Evolutionary conservation across 768 basidiomycete species (phyloP).

Genomic region (Terana coerulea): DNA sequence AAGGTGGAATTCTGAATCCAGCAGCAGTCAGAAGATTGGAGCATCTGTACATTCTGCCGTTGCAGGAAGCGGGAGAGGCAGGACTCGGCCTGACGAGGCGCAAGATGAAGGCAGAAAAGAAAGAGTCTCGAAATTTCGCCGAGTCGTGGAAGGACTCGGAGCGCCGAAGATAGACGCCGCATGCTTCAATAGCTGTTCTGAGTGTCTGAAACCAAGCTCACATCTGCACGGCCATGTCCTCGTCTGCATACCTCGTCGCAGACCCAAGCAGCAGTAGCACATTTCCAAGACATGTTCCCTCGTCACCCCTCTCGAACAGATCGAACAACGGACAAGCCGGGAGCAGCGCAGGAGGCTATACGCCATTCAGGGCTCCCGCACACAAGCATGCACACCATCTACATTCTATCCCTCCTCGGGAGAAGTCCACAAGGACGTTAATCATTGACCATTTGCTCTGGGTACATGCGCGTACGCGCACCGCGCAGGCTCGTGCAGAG

Average conservation of each 20-base stretch:
- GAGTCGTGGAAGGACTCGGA: constrained; percentile 5
- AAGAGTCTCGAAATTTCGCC: not conserved
- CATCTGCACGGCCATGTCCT: constrained; percentile 6
- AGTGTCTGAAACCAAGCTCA: not conserved
- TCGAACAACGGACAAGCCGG: constrained; percentile 17
- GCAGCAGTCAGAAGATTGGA: not conserved
- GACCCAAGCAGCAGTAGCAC: constrained; percentile 2
- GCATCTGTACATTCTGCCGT: not conserved
- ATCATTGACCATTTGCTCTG: constrained; percentile 88
- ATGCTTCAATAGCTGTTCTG: not conserved
- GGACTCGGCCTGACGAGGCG: too few species aligned
- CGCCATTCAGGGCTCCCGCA: constrained; percentile 64
- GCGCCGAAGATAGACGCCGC: not conserved
- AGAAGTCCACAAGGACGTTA: constrained; percentile 85
- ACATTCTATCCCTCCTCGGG: constrained; percentile 80
- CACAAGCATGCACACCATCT: constrained; percentile 88
- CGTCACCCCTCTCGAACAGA: constrained; percentile 19
- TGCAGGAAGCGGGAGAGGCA: not conserved
- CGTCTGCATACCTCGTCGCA: constrained; percentile 1
- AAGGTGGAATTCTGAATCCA: too few species aligned
- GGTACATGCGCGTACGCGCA: constrained; percentile 78
- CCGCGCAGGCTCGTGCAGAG: constrained; percentile 81
- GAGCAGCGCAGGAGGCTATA: constrained; percentile 12
- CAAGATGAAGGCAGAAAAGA: not conserved
- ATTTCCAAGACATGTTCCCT: constrained; percentile 12